Evolutionary conservation across 192 early-diverging fungal genomes (phyloP).

Genomic region (Backusella australiensis): DNA sequence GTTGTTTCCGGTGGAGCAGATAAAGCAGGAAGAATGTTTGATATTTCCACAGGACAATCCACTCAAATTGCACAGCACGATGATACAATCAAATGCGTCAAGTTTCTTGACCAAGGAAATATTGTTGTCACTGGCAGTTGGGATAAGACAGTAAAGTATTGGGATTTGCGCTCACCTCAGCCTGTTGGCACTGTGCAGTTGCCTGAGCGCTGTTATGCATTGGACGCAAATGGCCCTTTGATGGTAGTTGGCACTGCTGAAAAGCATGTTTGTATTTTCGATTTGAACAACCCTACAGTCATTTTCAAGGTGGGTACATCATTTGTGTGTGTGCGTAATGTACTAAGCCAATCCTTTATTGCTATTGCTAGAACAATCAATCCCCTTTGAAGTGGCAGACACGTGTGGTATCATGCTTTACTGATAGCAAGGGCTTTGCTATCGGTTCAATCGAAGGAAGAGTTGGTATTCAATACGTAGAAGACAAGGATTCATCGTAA

Average conservation of each 20-base stretch:
- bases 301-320: constrained; percentile 61
- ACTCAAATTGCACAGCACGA: constrained; percentile 87
- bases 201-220: constrained; percentile 87
- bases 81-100: constrained; percentile 78
- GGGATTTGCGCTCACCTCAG: constrained; percentile 81
- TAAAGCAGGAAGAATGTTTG: constrained; percentile 83
- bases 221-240: constrained; percentile 80
- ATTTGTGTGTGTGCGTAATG: background rate
- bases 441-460: constrained; percentile 94
- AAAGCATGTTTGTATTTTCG: constrained; percentile 76
- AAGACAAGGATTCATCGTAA: constrained; percentile 70
- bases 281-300: constrained; percentile 72
- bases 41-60: constrained; percentile 78
- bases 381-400: constrained; percentile 88
- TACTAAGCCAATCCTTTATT: background rate
- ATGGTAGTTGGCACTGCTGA: constrained; percentile 95
- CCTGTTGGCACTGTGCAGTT: constrained; percentile 74
- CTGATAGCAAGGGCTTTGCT: constrained; percentile 76
- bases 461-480: constrained; percentile 89
- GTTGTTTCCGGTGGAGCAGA: constrained; percentile 88
- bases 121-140: constrained; percentile 89
- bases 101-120: constrained; percentile 69
- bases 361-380: constrained; percentile 12
- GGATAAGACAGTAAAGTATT: constrained; percentile 97
- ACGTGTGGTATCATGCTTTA: constrained; percentile 77